Evolutionary conservation across 169 alveolate species (phyloP).

Genomic region (Plasmodium sp.): DNA sequence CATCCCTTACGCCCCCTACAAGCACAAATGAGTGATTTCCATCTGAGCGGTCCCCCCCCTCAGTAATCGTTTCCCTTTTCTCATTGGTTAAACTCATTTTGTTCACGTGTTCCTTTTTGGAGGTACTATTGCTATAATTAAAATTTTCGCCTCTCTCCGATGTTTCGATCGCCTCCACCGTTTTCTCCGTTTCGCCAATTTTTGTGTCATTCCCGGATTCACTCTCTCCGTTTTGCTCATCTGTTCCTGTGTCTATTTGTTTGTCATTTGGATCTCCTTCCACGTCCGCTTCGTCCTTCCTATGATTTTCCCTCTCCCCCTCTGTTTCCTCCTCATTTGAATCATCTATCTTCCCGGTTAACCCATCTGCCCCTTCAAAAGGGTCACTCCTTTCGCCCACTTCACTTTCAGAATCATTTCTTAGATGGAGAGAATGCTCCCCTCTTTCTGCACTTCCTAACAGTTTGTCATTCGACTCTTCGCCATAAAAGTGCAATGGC

Average conservation of each 20-base stretch:
- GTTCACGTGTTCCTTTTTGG: not conserved
- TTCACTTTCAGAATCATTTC: not conserved
- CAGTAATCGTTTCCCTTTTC: not conserved
- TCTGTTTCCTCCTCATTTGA: not conserved
- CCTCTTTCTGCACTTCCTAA: not conserved
- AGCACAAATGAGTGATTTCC: not conserved
- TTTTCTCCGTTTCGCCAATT: not conserved
- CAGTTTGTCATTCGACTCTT: not conserved
- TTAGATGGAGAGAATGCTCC: not conserved
- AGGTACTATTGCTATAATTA: not conserved
- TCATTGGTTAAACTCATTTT: not conserved
- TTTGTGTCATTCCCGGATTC: not conserved
- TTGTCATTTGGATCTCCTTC: not conserved
- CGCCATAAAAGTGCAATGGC: not conserved
- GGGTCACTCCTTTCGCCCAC: not conserved
- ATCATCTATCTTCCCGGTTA: not conserved
- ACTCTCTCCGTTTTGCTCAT: not conserved
- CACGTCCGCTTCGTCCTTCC: not conserved
- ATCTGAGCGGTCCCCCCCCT: not conserved
- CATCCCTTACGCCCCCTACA: not conserved
- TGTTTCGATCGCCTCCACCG: not conserved
- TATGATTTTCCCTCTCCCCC: not conserved
- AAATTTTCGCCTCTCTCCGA: not conserved
- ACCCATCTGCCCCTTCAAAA: not conserved
- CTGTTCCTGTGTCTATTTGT: not conserved